These are phyloP conservation scores for Jackrogersella minutella DNA, from an alignment of 495 filamentous ascomycete species.

Conservation along the genomic window DNA sequence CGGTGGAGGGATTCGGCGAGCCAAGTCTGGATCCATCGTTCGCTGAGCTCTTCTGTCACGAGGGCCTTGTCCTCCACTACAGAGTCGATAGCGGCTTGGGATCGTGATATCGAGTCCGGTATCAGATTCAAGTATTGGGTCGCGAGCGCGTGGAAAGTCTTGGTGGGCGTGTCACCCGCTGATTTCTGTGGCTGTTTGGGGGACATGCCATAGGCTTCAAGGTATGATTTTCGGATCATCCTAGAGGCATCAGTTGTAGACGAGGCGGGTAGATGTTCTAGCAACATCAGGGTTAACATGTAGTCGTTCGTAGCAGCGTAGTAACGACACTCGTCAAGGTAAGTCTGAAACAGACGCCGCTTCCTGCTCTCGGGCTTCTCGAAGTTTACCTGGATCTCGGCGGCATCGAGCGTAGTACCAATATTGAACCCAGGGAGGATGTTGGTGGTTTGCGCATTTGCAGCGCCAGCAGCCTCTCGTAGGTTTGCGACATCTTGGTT, in stretches of 20 bases:
- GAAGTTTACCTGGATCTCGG: conserved; percentile 62
- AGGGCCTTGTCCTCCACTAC: conserved; percentile 41
- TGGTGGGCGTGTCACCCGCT: conserved; percentile 40
- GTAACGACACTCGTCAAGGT: conserved; percentile 72
- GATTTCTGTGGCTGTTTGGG: conserved; percentile 41
- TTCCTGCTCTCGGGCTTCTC: conserved; percentile 64
- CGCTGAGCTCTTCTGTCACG: conserved; percentile 59
- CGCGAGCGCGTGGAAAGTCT: conserved; percentile 48
- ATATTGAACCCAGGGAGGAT: conserved; percentile 56
- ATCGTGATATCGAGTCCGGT: conserved; percentile 45
- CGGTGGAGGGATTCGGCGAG: conserved; percentile 75
- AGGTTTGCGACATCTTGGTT: conserved; percentile 73
- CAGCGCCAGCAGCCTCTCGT: conserved; percentile 68
- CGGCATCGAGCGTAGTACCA: conserved; percentile 53
- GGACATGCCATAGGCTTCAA: conserved; percentile 45
- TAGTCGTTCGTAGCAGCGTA: conserved; percentile 61
- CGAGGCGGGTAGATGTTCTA: conserved; percentile 41
- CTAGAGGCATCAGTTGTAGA: conserved; percentile 41
- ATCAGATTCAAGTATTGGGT: conserved; percentile 51
- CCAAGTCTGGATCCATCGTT: conserved; percentile 67
- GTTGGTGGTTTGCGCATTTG: conserved; percentile 59
- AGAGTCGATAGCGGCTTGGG: conserved; percentile 38
- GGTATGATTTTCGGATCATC: conserved; percentile 40
- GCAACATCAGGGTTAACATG: conserved; percentile 53
- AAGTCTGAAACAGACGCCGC: conserved; percentile 69